Conservation (phyloP, 140 eudicot genomes). For the Senecio squalidus region DNA sequence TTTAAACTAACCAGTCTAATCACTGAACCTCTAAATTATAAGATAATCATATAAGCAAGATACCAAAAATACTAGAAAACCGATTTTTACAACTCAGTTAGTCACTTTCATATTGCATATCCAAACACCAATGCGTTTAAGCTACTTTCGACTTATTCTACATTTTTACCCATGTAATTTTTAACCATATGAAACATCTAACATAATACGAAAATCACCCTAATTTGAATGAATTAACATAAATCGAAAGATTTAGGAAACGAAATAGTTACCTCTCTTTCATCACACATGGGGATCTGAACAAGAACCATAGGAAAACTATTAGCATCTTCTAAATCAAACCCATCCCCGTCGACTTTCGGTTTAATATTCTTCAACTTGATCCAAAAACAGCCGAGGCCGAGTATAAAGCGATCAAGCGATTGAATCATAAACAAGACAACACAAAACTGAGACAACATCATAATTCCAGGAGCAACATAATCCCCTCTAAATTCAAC, state of each 20-base stretch:
- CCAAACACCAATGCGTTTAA: not conserved
- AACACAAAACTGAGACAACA: conserved; percentile 60
- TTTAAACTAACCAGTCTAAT: not conserved
- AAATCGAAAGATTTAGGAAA: not conserved
- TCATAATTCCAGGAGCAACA: conserved; percentile 53
- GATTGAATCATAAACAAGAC: conserved; percentile 85
- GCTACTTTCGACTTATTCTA: not conserved
- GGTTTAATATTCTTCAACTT: conserved; percentile 70
- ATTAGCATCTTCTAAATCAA: conserved; percentile 59
- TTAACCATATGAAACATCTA: not conserved
- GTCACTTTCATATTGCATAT: not conserved
- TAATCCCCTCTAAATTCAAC: conserved; percentile 61
- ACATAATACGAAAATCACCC: not conserved
- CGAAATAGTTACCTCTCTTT: conserved; percentile 63
- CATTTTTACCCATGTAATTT: not conserved
- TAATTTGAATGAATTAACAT: not conserved
- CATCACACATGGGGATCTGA: conserved; percentile 97
- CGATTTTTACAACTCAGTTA: not conserved
- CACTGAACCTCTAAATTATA: not conserved
- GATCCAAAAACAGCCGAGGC: conserved; percentile 81
- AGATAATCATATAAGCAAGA: not conserved
- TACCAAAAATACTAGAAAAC: not conserved
- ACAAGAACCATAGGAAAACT: conserved; percentile 91
- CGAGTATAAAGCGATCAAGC: conserved; percentile 60
- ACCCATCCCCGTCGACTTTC: conserved; percentile 37